A percentile compares a stretch with the other conserved stretches of the same genome.
phyloP scores from a whole-genome alignment of 345 rosid species.

The Aethionema arabicum region DNA sequence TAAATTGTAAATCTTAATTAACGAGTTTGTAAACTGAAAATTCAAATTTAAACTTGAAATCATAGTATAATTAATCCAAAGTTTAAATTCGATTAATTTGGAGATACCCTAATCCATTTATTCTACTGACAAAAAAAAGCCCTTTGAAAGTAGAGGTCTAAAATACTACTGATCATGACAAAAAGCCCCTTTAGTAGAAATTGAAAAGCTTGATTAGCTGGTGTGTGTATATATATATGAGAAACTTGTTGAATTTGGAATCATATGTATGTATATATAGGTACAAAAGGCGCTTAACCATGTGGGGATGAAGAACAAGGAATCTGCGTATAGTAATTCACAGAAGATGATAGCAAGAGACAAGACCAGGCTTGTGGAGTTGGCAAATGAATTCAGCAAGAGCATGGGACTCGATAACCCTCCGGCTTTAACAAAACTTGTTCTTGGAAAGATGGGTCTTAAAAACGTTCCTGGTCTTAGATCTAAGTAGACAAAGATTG shows the following conservation, averaged over 20 bases:
- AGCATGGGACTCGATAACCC: constrained; percentile 92
- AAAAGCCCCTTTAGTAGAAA: not conserved
- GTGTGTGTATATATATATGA: constrained; percentile 1
- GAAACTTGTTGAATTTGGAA: not conserved
- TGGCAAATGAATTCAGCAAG: constrained; percentile 88
- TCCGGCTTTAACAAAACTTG: constrained; percentile 72
- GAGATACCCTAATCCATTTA: too few species aligned
- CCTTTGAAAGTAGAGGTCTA: too few species aligned
- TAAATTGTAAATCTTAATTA: too few species aligned
- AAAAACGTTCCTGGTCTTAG: constrained; percentile 85
- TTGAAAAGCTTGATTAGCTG: constrained; percentile 1
- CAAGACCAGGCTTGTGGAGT: constrained; percentile 76
- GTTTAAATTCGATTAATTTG: too few species aligned
- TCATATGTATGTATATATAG: constrained; percentile 37
- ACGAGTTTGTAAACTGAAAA: too few species aligned
- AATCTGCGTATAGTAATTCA: constrained; percentile 85
- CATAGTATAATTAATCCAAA: too few species aligned
- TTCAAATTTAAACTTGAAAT: too few species aligned
- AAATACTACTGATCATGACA: constrained; percentile 4
- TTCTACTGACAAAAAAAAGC: too few species aligned
- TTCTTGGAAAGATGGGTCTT: constrained; percentile 92
- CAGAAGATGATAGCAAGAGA: constrained; percentile 67
- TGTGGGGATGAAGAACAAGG: constrained; percentile 84
- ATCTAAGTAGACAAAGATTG: constrained; percentile 40
- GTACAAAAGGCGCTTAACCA: constrained; percentile 70